Evolutionary conservation across 495 filamentous ascomycete species (phyloP), one percentile per base, ranked within the genome.

Genomic region (Daldinia caldariorum): DNA sequence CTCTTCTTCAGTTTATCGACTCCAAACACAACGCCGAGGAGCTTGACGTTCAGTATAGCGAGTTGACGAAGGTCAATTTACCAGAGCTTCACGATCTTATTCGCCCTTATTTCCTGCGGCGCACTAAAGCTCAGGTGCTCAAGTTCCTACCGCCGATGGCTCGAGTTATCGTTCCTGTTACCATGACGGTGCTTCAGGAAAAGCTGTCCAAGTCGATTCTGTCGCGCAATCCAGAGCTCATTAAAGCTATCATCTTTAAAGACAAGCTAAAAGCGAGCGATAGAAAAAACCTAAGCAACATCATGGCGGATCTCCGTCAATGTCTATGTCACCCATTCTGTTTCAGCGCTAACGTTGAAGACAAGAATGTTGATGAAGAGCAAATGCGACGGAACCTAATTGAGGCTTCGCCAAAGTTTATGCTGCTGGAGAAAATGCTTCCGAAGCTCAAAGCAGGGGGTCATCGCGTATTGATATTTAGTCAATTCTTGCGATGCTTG

Each of bases 251-350:
- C 29, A 91, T 97, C 74, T 84, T 86, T 1, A 84, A 83, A 31
- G 80, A 83, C n/a, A 83, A 87, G 66, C 79, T 91, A 31, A 91
- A 90, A 66, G 80, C 86, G 16, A 80, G 79, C 3, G 95, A 99
- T 60, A 84, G 89, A 1, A 89, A 90, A 20, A 94, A 88, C 61
- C 76, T 99, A 56, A 95, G 88, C 80, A 99, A 98, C 70, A 97
- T 98, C 37, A 82, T 99, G 29, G 92, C 97, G 87, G 94, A 98
- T 77, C 86, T 99, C 12, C 90, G 95, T 2, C 97, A 97, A 76
- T 96, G 93, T 68, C 85, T 99, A 6, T 94, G 94, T 67, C 95
- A 99, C 78, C 96, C 95, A 1, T 99, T 97, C 73, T 87, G 97
- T 31, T 99, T 97, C 81, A 97, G 87, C 78, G 78, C 82, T 49